Evolutionary conservation across 805 yeast species (phyloP).

Genomic region (Tetrapisispora namnaoensis): DNA sequence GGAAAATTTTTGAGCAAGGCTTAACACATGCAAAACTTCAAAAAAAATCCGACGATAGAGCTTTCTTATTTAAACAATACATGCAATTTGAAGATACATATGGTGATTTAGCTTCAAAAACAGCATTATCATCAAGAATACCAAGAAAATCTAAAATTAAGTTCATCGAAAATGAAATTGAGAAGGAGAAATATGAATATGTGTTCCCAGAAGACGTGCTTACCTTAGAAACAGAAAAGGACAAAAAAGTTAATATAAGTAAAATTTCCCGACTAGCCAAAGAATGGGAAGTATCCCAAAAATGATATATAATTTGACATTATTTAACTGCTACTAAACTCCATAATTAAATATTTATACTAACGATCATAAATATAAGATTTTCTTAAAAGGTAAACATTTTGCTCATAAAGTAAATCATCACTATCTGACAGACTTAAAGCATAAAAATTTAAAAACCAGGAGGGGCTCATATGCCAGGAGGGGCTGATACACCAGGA

Average conservation of each 20-base stretch:
- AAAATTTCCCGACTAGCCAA: constrained; percentile 40
- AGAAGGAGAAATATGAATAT: constrained; percentile 50
- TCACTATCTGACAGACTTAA: too few species aligned
- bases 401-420: too few species aligned
- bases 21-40: constrained; percentile 34
- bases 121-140: constrained; percentile 34
- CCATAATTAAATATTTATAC: not conserved
- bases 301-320: not conserved
- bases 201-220: constrained; percentile 52
- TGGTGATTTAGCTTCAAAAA: constrained; percentile 39
- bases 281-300: constrained; percentile 33
- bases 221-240: not conserved
- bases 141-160: constrained; percentile 42
- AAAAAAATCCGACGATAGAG: constrained; percentile 35
- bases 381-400: too few species aligned
- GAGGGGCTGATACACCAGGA: constrained; percentile 11
- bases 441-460: constrained; percentile 3
- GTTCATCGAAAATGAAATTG: constrained; percentile 32
- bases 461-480: constrained; percentile 18
- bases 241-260: constrained; percentile 14
- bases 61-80: constrained; percentile 50
- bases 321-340: too few species aligned
- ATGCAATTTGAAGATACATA: constrained; percentile 52
- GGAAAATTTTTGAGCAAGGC: constrained; percentile 50
- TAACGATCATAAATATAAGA: not conserved